phyloP scores from a whole-genome alignment of 2,329 filamentous ascomycete genomes.

The Arachnomyces sp. region DNA sequence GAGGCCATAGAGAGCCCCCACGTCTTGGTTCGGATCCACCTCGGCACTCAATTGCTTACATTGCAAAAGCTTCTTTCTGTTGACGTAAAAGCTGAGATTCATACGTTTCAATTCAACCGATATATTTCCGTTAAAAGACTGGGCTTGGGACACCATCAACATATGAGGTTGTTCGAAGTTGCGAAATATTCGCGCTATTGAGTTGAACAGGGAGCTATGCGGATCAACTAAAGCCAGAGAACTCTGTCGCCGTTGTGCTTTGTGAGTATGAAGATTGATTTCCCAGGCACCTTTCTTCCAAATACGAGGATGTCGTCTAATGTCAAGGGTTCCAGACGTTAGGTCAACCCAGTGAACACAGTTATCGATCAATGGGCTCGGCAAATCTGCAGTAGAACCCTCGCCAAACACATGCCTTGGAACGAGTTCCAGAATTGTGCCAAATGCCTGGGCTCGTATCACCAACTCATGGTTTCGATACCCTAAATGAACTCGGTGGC shows the following conservation, averaged over 20 bases:
- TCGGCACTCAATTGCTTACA: slow-evolving; percentile 45
- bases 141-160: slow-evolving; percentile 45
- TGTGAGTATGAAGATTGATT: slow-evolving; percentile 24
- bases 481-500: slow-evolving; percentile 50
- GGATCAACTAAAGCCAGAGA: slow-evolving; percentile 45
- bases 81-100: slow-evolving; percentile 50
- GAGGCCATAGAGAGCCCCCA: slow-evolving; percentile 18
- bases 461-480: slow-evolving; percentile 35
- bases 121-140: slow-evolving; percentile 29
- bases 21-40: slow-evolving; percentile 18
- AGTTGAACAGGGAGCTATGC: slow-evolving; percentile 32
- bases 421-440: slow-evolving; percentile 35
- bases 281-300: slow-evolving; percentile 39
- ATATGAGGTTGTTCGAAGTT: slow-evolving; percentile 41
- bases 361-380: slow-evolving; percentile 40
- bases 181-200: slow-evolving; percentile 39
- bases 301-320: slow-evolving; percentile 39
- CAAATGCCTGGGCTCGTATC: slow-evolving; percentile 30
- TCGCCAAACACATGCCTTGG: slow-evolving; percentile 4
- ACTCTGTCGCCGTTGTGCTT: slow-evolving; percentile 19
- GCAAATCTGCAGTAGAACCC: slow-evolving; percentile 39
- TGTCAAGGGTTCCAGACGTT: slow-evolving; percentile 40
- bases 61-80: slow-evolving; percentile 33
- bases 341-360: slow-evolving; percentile 58
- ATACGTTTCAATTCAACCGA: slow-evolving; percentile 46